Evolutionary conservation across 2,329 filamentous ascomycete species (phyloP).

Genomic region (Microdochium nivale): DNA sequence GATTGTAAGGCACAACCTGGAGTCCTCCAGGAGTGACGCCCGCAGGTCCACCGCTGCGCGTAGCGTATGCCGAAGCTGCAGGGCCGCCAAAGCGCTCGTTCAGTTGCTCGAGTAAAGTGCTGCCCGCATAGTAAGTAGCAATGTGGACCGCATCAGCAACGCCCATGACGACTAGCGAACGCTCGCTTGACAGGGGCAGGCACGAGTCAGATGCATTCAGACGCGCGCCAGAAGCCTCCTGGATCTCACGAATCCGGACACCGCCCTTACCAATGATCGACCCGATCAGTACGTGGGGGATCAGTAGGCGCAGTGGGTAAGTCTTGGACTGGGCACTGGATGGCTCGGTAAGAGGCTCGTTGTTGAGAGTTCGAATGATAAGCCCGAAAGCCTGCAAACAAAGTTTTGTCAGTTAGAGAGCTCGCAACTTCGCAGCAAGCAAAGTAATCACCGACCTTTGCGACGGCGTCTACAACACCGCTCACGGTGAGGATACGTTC

Average conservation of each 20-base stretch:
- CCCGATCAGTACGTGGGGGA: conserved; percentile 94
- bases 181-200: conserved; percentile 88
- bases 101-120: conserved; percentile 94
- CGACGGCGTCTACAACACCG: conserved; percentile 89
- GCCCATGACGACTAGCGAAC: conserved; percentile 94
- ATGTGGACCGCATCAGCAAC: conserved; percentile 98
- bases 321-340: conserved; percentile 95
- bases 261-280: conserved; percentile 98
- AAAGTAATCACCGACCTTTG: conserved; percentile 59
- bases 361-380: conserved; percentile 96
- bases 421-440: conserved; percentile 2
- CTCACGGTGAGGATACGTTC: conserved; percentile 97
- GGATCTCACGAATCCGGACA: conserved; percentile 93
- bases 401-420: conserved; percentile 20
- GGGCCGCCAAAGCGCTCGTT: conserved; percentile 95
- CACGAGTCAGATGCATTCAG: conserved; percentile 95
- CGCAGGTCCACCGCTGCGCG: conserved; percentile 84
- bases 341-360: conserved; percentile 79
- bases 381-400: conserved; percentile 77
- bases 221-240: conserved; percentile 92
- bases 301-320: conserved; percentile 88
- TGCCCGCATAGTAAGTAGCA: conserved; percentile 96
- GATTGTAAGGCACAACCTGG: conserved; percentile 98
- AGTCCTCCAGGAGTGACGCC: conserved; percentile 93
- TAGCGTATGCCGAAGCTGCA: conserved; percentile 94